These are phyloP conservation scores for Coffea canephora DNA, from an alignment of 257 asterid genomes.

Conservation along the genomic window DNA sequence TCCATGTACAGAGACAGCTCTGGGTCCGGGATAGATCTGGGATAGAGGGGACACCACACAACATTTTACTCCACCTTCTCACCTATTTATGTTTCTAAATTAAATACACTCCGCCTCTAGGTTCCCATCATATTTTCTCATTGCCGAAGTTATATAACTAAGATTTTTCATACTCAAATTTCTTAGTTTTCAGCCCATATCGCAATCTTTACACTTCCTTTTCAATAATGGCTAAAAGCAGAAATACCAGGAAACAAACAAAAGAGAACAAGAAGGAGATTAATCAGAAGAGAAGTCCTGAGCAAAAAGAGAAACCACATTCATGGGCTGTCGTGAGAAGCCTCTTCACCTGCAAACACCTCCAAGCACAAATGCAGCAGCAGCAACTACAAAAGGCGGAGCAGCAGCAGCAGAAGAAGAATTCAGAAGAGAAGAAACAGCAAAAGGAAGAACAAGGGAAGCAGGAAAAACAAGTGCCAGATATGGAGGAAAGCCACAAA, in stretches of 20 bases:
- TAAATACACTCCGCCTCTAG: not conserved
- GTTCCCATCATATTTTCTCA: not conserved
- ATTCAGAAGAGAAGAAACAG: slow-evolving; percentile 10
- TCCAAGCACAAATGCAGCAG: slow-evolving; percentile 44
- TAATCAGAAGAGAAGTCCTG: slow-evolving; percentile 2
- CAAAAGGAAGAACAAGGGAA: slow-evolving; percentile 14
- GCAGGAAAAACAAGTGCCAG: slow-evolving; percentile 17
- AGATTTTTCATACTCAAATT: not conserved
- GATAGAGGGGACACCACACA: not conserved
- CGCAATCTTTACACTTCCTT: not conserved
- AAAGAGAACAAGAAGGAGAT: slow-evolving; percentile 23
- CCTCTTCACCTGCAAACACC: slow-evolving; percentile 89
- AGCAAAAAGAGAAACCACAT: slow-evolving; percentile 50
- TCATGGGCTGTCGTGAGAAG: slow-evolving; percentile 88
- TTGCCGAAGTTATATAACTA: not conserved
- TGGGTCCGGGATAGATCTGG: no score
- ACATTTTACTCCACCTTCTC: not conserved
- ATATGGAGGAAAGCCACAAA: slow-evolving; percentile 28
- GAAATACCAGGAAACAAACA: slow-evolving; percentile 26
- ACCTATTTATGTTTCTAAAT: not conserved
- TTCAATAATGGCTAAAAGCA: slow-evolving; percentile 52
- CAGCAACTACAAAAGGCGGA: slow-evolving; percentile 21
- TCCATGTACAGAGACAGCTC: not conserved
- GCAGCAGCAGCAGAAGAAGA: slow-evolving; percentile 20
- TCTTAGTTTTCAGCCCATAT: not conserved